These are phyloP conservation scores for Exophiala xenobiotica DNA, from an alignment of 2,329 filamentous ascomycete species.

Conservation along the genomic window DNA sequence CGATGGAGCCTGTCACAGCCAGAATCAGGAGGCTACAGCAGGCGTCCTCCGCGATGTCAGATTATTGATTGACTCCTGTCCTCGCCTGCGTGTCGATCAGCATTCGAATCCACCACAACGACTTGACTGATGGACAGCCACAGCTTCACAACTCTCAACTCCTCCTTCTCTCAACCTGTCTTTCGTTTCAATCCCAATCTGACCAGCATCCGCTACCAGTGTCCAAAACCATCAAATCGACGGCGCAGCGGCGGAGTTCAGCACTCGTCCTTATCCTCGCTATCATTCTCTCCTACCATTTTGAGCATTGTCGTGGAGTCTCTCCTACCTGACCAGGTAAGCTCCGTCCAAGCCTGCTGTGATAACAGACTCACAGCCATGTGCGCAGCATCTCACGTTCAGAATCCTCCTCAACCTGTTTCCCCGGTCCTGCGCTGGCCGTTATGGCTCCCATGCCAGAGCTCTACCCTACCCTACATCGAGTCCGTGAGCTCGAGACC, in stretches of 20 bases:
- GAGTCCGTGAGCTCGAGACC: slow-evolving; percentile 24
- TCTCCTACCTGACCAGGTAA: neutral
- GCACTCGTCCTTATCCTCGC: neutral
- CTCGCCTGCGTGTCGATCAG: neutral
- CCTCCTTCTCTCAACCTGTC: neutral
- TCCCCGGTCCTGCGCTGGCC: slow-evolving; percentile 43
- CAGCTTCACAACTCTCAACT: neutral
- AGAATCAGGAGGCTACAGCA: neutral
- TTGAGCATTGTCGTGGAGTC: neutral
- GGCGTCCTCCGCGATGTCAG: neutral
- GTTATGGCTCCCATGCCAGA: slow-evolving; percentile 23
- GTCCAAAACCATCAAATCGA: neutral
- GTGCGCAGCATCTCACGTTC: neutral
- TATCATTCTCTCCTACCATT: neutral
- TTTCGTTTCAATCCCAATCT: neutral
- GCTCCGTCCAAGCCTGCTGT: neutral
- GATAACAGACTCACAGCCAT: neutral
- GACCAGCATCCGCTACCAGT: neutral
- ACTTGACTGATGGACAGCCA: neutral
- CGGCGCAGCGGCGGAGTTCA: neutral
- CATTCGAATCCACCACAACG: neutral
- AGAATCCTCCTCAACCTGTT: neutral
- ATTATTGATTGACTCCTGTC: neutral
- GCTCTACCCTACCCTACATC: slow-evolving; percentile 36
- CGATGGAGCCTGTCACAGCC: neutral